Base-by-base conservation (phyloP, 2,329 filamentous ascomycete genomes). In the Huntiella moniliformis region DNA sequence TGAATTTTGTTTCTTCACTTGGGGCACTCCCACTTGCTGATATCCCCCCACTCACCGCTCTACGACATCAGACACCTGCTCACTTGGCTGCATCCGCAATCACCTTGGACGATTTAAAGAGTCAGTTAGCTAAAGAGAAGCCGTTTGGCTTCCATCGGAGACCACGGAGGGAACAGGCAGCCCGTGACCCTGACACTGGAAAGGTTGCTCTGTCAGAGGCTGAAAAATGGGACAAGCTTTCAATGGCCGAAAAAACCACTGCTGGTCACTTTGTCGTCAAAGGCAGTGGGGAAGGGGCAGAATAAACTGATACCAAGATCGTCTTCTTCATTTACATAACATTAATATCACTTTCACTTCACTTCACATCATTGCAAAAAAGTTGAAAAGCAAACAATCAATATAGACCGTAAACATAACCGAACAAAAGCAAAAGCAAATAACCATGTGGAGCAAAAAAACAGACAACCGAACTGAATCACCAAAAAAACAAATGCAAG, bases 1-100 rank as follows among this genome's bases (percentile, higher is more conserved):
- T 98, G 0, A 79, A 82, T 56, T 98, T 98, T 57, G 86, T 96
- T n/a, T 94, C 42, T 73, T 93, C 58, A 87, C 84, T 0, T 62
- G 18, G 38, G 3, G 11, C 10, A 16, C 17, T 41, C 5, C 39
- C 39, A 7, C 15, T 38, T 12, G 16, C 67, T 0, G 76, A 71
- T 3, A 67, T 95, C 0, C 68, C 76, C 47, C 87, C 91, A 0
- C 63, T 98, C 38, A 70, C 74, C 43, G 79, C 79, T 38, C 79
- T 96, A 48, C 75, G 84, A 45, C 88, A 96, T 58, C 87, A 91
- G 64, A 82, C 82, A 1, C 57, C 62, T 34, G 74, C 76, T 51
- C 68, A 69, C 39, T 75, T 76, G 5, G 58, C 62, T 40, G 75
- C 78, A 52, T 65, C 67, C 45, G 73, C 73, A 4, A 67, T 86